phyloP scores from a whole-genome alignment of 1,284 basidiomycete genomes.

The Taiwanofungus camphoratus region DNA sequence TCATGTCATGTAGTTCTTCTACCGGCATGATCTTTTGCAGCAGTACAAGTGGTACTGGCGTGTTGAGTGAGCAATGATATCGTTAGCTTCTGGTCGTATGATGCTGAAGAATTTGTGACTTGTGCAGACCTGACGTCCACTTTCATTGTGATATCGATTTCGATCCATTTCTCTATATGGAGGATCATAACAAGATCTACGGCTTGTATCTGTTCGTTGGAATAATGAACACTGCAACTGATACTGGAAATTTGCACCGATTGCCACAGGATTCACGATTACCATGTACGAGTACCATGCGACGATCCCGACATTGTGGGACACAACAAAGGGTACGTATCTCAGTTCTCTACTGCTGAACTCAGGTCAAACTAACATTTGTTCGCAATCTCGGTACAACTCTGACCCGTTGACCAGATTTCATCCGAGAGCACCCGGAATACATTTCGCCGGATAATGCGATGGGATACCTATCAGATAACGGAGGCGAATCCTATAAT shows the following conservation, averaged over 20 bases:
- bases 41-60: constrained; percentile 29
- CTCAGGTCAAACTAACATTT: no score
- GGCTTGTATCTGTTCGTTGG: constrained; percentile 27
- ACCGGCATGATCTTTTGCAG: constrained; percentile 50
- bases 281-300: constrained; percentile 71
- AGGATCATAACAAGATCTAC: constrained; percentile 67
- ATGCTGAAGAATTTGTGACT: not conserved
- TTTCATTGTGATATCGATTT: constrained; percentile 70
- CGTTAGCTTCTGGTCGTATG: not conserved
- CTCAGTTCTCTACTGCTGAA: no score
- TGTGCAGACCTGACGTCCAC: constrained; percentile 56
- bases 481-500: constrained; percentile 65
- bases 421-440: constrained; percentile 55
- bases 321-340: constrained; percentile 44
- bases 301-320: constrained; percentile 75
- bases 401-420: constrained; percentile 37
- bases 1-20: constrained; percentile 64
- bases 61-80: constrained; percentile 17
- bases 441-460: constrained; percentile 62
- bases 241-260: not conserved
- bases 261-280: constrained; percentile 57
- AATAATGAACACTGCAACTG: not conserved
- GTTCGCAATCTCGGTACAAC: not conserved
- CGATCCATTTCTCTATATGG: constrained; percentile 76
- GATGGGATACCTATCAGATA: constrained; percentile 62